Evolutionary conservation across 2,329 filamentous ascomycete species (phyloP).

Genomic region (Cladophialophora exuberans): DNA sequence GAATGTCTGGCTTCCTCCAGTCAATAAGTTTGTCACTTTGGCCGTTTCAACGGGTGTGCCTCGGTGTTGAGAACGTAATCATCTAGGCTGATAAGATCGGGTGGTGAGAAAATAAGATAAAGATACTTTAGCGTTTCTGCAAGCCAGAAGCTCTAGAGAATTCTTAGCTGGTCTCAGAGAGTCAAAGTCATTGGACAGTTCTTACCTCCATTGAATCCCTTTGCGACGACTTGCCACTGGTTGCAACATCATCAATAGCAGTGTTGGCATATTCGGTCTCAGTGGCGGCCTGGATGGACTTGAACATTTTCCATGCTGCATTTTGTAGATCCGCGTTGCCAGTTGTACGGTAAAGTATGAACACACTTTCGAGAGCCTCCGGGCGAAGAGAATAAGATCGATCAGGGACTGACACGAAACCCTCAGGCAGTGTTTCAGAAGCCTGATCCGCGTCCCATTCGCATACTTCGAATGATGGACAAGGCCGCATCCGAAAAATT

Average conservation of each 20-base stretch:
- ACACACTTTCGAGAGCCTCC: slow-evolving; percentile 85
- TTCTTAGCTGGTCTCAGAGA: neutral
- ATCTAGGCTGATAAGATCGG: slow-evolving; percentile 46
- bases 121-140: slow-evolving; percentile 51
- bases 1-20: too few relatives aligned
- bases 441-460: slow-evolving; percentile 43
- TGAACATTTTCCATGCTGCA: slow-evolving; percentile 87
- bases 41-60: slow-evolving; percentile 42
- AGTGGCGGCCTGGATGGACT: slow-evolving; percentile 69
- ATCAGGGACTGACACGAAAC: slow-evolving; percentile 23
- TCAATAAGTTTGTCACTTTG: too few relatives aligned
- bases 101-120: slow-evolving; percentile 51
- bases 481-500: slow-evolving; percentile 47
- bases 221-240: neutral
- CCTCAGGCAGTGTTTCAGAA: slow-evolving; percentile 26
- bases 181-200: neutral
- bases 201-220: slow-evolving; percentile 2
- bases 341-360: slow-evolving; percentile 89
- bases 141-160: slow-evolving; percentile 6
- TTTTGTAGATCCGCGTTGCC: slow-evolving; percentile 76
- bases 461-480: slow-evolving; percentile 38
- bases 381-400: slow-evolving; percentile 55
- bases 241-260: slow-evolving; percentile 62
- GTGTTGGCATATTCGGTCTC: slow-evolving; percentile 69
- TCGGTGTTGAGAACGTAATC: slow-evolving; percentile 51